Evolutionary conservation across 352 stramenopile genomes (phyloP).

Genomic region (Pythium vanterpoolii): DNA sequence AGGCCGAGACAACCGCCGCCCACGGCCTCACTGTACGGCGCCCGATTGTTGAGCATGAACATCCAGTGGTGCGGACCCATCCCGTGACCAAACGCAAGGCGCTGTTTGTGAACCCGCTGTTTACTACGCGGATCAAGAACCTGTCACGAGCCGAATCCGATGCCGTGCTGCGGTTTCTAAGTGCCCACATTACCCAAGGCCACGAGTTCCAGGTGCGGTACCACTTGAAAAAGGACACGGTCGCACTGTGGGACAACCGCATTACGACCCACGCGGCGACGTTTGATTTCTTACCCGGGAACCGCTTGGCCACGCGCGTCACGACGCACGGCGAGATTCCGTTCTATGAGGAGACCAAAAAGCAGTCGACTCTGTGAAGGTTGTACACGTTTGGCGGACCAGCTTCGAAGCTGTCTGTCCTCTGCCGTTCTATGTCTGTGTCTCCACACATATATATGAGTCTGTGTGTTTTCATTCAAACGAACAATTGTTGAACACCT

Average conservation of each 20-base stretch:
- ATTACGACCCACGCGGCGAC: constrained; percentile 31
- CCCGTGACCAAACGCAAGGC: constrained; percentile 34
- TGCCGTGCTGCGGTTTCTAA: constrained; percentile 22
- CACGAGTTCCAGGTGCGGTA: constrained; percentile 41
- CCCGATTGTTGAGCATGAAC: constrained; percentile 32
- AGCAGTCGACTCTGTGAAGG: not conserved
- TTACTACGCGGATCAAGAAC: constrained; percentile 36
- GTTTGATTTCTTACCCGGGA: constrained; percentile 38
- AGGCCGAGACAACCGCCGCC: constrained; percentile 28
- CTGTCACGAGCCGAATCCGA: constrained; percentile 38
- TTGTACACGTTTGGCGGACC: not conserved
- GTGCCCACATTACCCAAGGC: constrained; percentile 26
- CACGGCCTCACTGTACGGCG: constrained; percentile 30
- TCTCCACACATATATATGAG: not conserved
- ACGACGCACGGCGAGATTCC: constrained; percentile 33
- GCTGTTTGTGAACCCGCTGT: constrained; percentile 36
- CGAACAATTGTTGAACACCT: too few relatives aligned
- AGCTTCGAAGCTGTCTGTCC: not conserved
- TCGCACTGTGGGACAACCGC: constrained; percentile 38
- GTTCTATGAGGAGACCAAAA: constrained; percentile 9
- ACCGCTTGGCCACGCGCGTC: constrained; percentile 32
- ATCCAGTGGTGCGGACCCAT: constrained; percentile 41
- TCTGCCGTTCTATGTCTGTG: too few relatives aligned
- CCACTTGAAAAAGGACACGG: constrained; percentile 28
- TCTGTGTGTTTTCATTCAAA: too few relatives aligned